Percentiles rank a stretch among this genome's conserved stretches.
Evolutionary conservation across 208 protist genomes (phyloP).

Genomic region (Phytomonas serpens): DNA sequence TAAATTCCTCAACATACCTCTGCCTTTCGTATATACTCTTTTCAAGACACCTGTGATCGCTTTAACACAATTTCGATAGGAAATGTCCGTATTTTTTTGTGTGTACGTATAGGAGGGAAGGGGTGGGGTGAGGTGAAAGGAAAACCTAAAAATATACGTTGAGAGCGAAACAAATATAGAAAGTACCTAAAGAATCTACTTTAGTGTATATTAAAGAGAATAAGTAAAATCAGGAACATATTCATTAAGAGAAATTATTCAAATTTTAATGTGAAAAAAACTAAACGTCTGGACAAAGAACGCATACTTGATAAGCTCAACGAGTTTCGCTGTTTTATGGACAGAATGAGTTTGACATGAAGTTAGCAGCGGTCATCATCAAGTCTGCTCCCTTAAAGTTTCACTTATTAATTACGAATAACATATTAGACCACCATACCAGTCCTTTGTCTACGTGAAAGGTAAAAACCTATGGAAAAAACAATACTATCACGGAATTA

Average conservation of each 20-base stretch:
- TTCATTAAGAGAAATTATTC: not conserved
- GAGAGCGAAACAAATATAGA: slow-evolving; percentile 8
- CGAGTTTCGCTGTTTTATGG: not conserved
- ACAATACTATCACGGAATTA: not conserved
- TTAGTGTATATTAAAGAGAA: not conserved
- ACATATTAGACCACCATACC: not conserved
- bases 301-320: not conserved
- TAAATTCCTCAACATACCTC: slow-evolving; percentile 15
- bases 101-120: not conserved
- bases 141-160: slow-evolving; percentile 6
- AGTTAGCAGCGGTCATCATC: not conserved
- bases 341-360: not conserved
- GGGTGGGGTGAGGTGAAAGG: too few relatives aligned
- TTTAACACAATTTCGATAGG: not conserved
- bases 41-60: not conserved
- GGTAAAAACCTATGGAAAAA: not conserved
- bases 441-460: not conserved
- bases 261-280: not conserved
- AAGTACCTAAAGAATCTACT: not conserved
- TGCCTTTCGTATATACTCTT: slow-evolving; percentile 1
- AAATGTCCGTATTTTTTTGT: not conserved
- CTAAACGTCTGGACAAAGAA: slow-evolving; percentile 4
- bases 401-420: not conserved
- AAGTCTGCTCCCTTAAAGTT: not conserved
- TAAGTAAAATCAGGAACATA: slow-evolving; percentile 1